Conservation (phyloP, 495 filamentous ascomycete genomes). For the Penicillium desertorum region DNA sequence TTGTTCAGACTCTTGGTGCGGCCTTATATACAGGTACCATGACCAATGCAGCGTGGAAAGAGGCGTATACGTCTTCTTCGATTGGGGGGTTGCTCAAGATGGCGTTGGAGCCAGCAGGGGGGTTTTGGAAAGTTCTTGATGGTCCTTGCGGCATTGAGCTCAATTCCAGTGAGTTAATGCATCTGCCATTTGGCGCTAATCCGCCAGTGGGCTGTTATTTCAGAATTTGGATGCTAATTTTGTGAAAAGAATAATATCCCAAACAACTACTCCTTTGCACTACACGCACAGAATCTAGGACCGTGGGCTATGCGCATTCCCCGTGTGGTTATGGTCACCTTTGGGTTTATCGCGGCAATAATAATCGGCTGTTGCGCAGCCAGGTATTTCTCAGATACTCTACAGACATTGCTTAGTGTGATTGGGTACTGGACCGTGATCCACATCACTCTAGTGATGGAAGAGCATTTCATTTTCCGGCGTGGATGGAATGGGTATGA, state of each 20-base stretch:
- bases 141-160: constrained; percentile 36
- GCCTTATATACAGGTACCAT: constrained; percentile 59
- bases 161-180: constrained; percentile 32
- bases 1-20: constrained; percentile 65
- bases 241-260: constrained; percentile 29
- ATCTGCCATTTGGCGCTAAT: too few species aligned
- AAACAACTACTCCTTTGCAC: constrained; percentile 33
- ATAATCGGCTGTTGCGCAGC: constrained; percentile 29
- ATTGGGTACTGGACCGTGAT: constrained; percentile 71
- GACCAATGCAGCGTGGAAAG: constrained; percentile 42
- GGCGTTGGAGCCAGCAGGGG: constrained; percentile 51
- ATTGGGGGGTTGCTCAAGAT: constrained; percentile 61
- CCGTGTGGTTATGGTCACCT: constrained; percentile 29
- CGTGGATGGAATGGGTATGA: constrained; percentile 57
- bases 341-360: constrained; percentile 26
- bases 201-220: background rate
- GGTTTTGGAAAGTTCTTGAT: constrained; percentile 43
- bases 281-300: constrained; percentile 37
- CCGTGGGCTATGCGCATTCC: constrained; percentile 37
- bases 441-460: constrained; percentile 62
- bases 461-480: constrained; percentile 71
- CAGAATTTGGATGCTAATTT: background rate
- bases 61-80: constrained; percentile 52
- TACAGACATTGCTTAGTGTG: constrained; percentile 31
- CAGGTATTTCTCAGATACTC: constrained; percentile 25